Conservation (phyloP, 208 protist species). For the Leptomonas seymouri region DNA sequence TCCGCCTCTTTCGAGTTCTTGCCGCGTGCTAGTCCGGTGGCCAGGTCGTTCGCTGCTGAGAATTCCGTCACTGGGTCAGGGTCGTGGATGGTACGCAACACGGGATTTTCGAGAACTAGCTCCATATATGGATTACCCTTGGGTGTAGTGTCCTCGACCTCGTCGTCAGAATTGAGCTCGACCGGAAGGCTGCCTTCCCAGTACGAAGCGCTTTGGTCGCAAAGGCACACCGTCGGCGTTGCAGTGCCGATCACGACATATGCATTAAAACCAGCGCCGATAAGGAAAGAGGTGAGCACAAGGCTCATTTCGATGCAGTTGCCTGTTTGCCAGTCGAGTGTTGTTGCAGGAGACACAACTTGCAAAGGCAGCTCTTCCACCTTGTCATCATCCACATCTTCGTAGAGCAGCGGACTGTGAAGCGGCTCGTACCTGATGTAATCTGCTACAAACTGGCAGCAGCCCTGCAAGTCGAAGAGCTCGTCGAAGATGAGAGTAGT, state of each 20-base stretch:
- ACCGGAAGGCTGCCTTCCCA: conserved; percentile 59
- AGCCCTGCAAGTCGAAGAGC: conserved; percentile 73
- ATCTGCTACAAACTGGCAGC: conserved; percentile 75
- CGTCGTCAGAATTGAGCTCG: conserved; percentile 72
- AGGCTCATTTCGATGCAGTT: conserved; percentile 90
- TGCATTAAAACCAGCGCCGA: conserved; percentile 90
- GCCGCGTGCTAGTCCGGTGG: neutral
- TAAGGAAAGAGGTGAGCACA: conserved; percentile 82
- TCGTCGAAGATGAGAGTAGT: conserved; percentile 76
- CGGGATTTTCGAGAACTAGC: conserved; percentile 63
- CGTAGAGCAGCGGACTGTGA: conserved; percentile 43
- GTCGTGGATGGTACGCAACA: conserved; percentile 46
- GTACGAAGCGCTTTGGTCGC: conserved; percentile 57
- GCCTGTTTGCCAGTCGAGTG: conserved; percentile 86
- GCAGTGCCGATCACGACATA: conserved; percentile 93
- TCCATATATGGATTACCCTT: conserved; percentile 62
- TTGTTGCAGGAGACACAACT: conserved; percentile 86
- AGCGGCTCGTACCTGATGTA: conserved; percentile 89
- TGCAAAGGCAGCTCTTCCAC: conserved; percentile 60
- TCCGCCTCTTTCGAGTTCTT: neutral
- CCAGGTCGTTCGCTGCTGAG: neutral
- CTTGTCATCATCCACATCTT: conserved; percentile 39
- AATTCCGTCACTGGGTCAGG: conserved; percentile 36
- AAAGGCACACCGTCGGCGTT: conserved; percentile 60
- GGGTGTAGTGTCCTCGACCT: conserved; percentile 42